Conservation (phyloP, 768 basidiomycete species). For the Podaxis sp. region DNA sequence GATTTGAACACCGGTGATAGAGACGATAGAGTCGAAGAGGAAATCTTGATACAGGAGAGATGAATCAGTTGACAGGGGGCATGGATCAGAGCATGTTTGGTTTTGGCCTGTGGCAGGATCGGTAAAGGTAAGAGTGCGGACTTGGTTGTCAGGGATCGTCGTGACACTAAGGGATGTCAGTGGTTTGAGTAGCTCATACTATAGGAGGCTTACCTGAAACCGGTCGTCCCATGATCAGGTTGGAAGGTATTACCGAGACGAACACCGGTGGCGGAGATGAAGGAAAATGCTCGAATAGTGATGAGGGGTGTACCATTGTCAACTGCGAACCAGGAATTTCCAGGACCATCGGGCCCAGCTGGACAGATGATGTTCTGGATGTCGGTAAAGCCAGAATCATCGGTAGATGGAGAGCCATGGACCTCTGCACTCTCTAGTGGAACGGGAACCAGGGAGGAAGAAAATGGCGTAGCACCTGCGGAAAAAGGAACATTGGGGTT, state of each 20-base stretch:
- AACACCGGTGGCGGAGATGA: constrained; percentile 73
- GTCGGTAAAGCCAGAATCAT: constrained; percentile 56
- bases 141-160: constrained; percentile 85
- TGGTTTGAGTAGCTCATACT: constrained; percentile 9
- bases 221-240: constrained; percentile 76
- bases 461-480: constrained; percentile 77
- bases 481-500: constrained; percentile 88
- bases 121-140: constrained; percentile 72
- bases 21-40: constrained; percentile 59
- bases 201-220: constrained; percentile 66
- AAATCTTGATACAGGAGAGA: constrained; percentile 91
- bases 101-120: constrained; percentile 77
- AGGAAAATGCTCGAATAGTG: constrained; percentile 73
- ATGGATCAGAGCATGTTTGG: constrained; percentile 70
- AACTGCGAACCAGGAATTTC: constrained; percentile 81
- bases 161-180: constrained; percentile 55
- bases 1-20: constrained; percentile 90
- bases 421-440: constrained; percentile 60
- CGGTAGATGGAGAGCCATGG: constrained; percentile 59
- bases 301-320: constrained; percentile 72
- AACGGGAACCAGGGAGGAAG: constrained; percentile 85
- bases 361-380: constrained; percentile 83
- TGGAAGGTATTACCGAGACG: constrained; percentile 92
- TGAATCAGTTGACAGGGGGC: constrained; percentile 78
- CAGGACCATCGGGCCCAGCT: constrained; percentile 72